These are phyloP conservation scores for Cadophora gregata DNA, from an alignment of 2,329 filamentous ascomycete genomes.

Conservation along the genomic window DNA sequence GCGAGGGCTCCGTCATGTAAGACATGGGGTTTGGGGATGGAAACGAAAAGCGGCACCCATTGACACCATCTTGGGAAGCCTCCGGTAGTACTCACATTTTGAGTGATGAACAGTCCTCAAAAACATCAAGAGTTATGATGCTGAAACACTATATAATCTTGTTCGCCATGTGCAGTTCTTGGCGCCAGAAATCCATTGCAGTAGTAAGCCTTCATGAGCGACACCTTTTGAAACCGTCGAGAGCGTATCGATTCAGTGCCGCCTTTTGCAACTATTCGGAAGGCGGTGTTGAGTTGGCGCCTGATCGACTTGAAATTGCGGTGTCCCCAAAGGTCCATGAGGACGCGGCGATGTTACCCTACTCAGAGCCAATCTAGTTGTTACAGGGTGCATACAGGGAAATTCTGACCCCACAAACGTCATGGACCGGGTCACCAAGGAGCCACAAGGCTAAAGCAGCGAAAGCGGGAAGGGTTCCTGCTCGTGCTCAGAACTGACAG, in stretches of 20 bases:
- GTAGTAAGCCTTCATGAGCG: too few relatives aligned
- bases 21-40: not conserved
- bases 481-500: not conserved
- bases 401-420: not conserved
- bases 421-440: slow-evolving; percentile 3
- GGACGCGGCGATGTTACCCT: slow-evolving; percentile 3
- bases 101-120: too few relatives aligned
- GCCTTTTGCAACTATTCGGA: not conserved
- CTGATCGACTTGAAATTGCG: not conserved
- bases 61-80: not conserved
- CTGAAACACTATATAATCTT: too few relatives aligned
- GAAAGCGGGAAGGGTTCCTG: not conserved
- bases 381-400: not conserved
- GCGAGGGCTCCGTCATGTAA: not conserved
- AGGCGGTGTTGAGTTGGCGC: not conserved
- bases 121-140: too few relatives aligned
- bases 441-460: not conserved
- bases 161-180: too few relatives aligned
- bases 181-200: too few relatives aligned
- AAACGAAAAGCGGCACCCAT: not conserved
- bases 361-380: not conserved
- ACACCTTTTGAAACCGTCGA: too few relatives aligned
- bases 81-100: too few relatives aligned
- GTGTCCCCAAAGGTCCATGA: slow-evolving; percentile 1
- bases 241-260: not conserved